Conservation (phyloP, 129 eudicot species). For the Silybum marianum region DNA sequence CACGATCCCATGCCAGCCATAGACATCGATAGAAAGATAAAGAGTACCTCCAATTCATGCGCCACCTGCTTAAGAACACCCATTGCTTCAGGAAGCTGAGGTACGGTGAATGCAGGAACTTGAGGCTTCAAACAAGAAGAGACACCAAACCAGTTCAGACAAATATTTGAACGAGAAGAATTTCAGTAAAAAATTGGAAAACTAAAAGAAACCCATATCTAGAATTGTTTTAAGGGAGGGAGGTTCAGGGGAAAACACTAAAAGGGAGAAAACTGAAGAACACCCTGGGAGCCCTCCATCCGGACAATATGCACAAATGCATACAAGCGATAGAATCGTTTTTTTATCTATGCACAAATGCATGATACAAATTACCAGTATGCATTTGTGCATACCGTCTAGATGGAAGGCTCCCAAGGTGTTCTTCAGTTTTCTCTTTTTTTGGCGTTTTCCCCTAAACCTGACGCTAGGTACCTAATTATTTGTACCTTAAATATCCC, state of each 20-base stretch:
- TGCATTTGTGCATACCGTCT: no score
- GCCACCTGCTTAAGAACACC: slow-evolving; percentile 67
- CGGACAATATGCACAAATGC: no score
- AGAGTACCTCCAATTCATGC: slow-evolving; percentile 52
- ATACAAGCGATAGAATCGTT: no score
- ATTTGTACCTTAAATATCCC: slow-evolving; percentile 85
- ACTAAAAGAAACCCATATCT: slow-evolving; percentile 6
- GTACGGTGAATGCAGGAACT: slow-evolving; percentile 84
- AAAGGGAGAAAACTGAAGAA: no score
- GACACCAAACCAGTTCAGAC: slow-evolving; percentile 49
- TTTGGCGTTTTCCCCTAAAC: no score
- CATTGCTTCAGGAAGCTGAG: slow-evolving; percentile 86
- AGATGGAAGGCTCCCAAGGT: no score
- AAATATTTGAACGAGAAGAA: slow-evolving; percentile 21
- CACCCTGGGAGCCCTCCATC: no score
- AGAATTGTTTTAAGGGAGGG: slow-evolving; percentile 12
- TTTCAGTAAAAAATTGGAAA: slow-evolving; percentile 21
- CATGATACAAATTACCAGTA: no score
- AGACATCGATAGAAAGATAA: not conserved
- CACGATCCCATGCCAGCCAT: no score
- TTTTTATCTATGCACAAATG: no score
- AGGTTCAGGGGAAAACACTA: no score
- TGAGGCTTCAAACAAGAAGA: slow-evolving; percentile 64
- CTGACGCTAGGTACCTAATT: not conserved
- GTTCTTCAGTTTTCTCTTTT: no score